Evolutionary conservation across 106 monocot species (phyloP).

Genomic region (Vanilla planifolia): DNA sequence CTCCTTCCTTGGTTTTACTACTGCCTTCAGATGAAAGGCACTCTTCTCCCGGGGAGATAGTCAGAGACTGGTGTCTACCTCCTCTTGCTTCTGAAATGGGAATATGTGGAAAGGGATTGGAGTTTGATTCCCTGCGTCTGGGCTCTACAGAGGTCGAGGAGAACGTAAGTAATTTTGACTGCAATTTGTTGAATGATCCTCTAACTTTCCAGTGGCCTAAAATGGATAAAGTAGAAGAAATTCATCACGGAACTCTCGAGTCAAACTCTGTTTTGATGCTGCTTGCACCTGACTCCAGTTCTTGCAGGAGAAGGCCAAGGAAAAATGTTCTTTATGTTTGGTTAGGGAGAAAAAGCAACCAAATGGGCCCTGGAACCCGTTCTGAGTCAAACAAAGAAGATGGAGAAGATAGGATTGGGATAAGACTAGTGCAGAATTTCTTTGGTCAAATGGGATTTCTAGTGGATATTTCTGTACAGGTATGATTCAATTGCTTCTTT

Average conservation of each 20-base stretch:
- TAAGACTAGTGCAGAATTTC: conserved; percentile 28
- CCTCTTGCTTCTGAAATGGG: conserved; percentile 28
- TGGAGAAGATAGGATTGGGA: conserved; percentile 9
- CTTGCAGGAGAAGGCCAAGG: conserved; percentile 4
- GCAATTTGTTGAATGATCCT: conserved; percentile 13
- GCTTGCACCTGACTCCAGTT: conserved; percentile 33
- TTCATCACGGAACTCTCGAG: conserved; percentile 42
- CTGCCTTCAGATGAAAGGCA: conserved; percentile 7
- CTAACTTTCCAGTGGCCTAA: conserved; percentile 45
- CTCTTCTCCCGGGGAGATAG: conserved; percentile 13
- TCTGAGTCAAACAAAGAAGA: background rate
- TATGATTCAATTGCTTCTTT: conserved; percentile 3
- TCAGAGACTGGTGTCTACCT: conserved; percentile 47
- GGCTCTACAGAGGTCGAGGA: conserved; percentile 9
- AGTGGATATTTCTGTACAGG: conserved; percentile 46
- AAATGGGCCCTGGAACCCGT: background rate
- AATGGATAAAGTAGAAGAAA: conserved; percentile 35
- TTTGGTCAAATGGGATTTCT: conserved; percentile 35
- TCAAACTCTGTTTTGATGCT: conserved; percentile 48
- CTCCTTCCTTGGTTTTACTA: conserved; percentile 12
- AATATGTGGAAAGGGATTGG: conserved; percentile 9
- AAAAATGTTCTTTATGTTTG: conserved; percentile 40
- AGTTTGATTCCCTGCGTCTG: conserved; percentile 16
- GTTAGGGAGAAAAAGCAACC: conserved; percentile 28
- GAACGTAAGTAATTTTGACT: background rate